Conservation (phyloP, 1,284 basidiomycete genomes). For the Sporisorium sorghi region DNA sequence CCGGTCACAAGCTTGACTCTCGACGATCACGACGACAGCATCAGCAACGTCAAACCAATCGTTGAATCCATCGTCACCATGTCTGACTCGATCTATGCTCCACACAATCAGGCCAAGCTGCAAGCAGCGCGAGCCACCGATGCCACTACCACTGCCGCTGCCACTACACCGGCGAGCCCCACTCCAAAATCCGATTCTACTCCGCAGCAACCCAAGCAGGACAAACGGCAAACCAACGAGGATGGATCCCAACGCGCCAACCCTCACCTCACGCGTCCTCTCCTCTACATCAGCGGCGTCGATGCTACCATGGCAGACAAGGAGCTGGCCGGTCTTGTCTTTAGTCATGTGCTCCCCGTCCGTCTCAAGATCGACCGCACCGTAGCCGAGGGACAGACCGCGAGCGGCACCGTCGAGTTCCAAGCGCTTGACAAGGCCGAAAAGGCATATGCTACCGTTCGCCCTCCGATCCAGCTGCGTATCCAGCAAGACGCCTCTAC, state of each 20-base stretch:
- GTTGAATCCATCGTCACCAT: constrained; percentile 19
- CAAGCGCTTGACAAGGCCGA: constrained; percentile 62
- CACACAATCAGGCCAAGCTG: constrained; percentile 49
- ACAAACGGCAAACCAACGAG: constrained; percentile 7
- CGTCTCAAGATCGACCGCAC: constrained; percentile 55
- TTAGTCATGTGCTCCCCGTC: constrained; percentile 53
- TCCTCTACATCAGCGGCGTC: constrained; percentile 56
- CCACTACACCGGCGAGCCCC: constrained; percentile 2
- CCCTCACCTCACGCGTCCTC: constrained; percentile 48
- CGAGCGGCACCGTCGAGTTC: constrained; percentile 62
- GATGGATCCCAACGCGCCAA: constrained; percentile 29
- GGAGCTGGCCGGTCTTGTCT: constrained; percentile 54
- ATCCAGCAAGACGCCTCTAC: constrained; percentile 26
- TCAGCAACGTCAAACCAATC: background rate
- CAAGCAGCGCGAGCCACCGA: constrained; percentile 31
- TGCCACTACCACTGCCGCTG: background rate
- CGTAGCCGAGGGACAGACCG: constrained; percentile 25
- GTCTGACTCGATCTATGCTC: constrained; percentile 60
- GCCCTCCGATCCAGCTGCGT: constrained; percentile 41
- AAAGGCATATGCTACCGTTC: constrained; percentile 59
- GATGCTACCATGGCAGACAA: constrained; percentile 52
- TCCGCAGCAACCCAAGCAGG: constrained; percentile 2
- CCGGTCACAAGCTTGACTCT: background rate
- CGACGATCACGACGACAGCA: background rate
- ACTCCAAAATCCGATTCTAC: background rate